A percentile compares a stretch with the other conserved stretches of the same genome.
Evolutionary conservation across 1,284 basidiomycete genomes (phyloP).

Genomic region (Boletus subluridellus): DNA sequence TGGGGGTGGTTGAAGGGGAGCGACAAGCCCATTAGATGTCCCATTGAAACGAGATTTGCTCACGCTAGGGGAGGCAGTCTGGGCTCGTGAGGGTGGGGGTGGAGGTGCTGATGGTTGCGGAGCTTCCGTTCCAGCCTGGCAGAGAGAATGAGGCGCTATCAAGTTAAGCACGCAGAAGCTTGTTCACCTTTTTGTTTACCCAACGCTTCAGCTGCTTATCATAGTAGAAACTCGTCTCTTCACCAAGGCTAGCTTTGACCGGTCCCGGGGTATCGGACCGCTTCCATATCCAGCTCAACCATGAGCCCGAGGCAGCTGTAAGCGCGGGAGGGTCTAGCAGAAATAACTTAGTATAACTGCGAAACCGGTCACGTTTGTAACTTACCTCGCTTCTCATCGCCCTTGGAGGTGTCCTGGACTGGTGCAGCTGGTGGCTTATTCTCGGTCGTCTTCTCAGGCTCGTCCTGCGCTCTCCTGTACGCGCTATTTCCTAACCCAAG

Average conservation of each 20-base stretch:
- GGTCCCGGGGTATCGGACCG: conserved; percentile 62
- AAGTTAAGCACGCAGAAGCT: not conserved
- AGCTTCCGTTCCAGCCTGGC: conserved; percentile 52
- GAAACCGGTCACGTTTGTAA: not conserved
- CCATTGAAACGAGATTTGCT: conserved; percentile 34
- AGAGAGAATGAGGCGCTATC: conserved; percentile 2
- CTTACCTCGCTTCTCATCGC: conserved; percentile 27
- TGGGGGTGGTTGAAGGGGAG: conserved; percentile 41
- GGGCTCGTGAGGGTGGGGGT: conserved; percentile 58
- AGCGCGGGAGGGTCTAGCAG: conserved; percentile 30
- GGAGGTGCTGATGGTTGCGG: conserved; percentile 44
- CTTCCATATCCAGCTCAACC: conserved; percentile 80
- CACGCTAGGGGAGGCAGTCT: conserved; percentile 73
- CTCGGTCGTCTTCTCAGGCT: conserved; percentile 27
- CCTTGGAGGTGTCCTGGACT: conserved; percentile 14
- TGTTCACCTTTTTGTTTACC: conserved; percentile 88
- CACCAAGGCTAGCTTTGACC: conserved; percentile 88
- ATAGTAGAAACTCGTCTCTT: conserved; percentile 89
- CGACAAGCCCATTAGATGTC: conserved; percentile 18
- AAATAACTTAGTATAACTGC: not conserved
- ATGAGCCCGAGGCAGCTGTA: conserved; percentile 48
- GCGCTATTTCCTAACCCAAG: conserved; percentile 85
- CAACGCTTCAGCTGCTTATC: conserved; percentile 94
- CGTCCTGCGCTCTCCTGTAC: conserved; percentile 39
- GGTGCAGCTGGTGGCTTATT: conserved; percentile 18